Percentiles rank a stretch among this genome's conserved stretches.
Conservation (phyloP, 2,329 filamentous ascomycete genomes). For the Cladorrhinum sp. region DNA sequence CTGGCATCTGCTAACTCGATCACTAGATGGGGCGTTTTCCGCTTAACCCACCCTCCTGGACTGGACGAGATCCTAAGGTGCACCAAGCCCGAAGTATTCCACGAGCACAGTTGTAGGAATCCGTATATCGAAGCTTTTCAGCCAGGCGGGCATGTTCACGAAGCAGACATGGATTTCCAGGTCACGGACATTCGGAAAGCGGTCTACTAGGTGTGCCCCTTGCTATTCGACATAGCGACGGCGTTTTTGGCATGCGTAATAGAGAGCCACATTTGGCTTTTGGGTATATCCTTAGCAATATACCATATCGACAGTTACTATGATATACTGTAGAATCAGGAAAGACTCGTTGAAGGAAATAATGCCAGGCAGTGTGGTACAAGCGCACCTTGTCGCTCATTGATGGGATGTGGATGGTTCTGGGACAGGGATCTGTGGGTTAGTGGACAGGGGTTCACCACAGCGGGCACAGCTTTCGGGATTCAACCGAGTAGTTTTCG, state of each 20-base stretch:
- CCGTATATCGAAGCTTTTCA: conserved; percentile 74
- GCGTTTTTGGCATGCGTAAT: not conserved
- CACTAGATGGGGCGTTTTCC: conserved; percentile 82
- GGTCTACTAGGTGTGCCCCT: not conserved
- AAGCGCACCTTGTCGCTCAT: too few species aligned
- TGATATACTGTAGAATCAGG: too few species aligned
- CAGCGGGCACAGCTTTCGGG: not conserved
- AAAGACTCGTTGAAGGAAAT: too few species aligned
- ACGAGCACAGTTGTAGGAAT: conserved; percentile 65
- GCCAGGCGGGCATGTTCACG: conserved; percentile 66
- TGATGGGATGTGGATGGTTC: too few species aligned
- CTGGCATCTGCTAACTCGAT: not conserved
- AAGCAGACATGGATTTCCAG: conserved; percentile 62
- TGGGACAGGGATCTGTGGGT: not conserved
- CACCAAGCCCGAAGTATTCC: conserved; percentile 75
- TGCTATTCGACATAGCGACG: not conserved
- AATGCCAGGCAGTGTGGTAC: too few species aligned
- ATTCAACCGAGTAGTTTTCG: not conserved
- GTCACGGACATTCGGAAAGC: conserved; percentile 49
- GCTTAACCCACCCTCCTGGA: conserved; percentile 88
- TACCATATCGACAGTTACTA: too few species aligned
- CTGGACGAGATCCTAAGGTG: conserved; percentile 82
- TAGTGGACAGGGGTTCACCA: not conserved
- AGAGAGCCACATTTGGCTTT: not conserved
- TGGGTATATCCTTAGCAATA: not conserved